Evolutionary conservation across 2,329 filamentous ascomycete species (phyloP).

Genomic region (Venturia aucupariae): DNA sequence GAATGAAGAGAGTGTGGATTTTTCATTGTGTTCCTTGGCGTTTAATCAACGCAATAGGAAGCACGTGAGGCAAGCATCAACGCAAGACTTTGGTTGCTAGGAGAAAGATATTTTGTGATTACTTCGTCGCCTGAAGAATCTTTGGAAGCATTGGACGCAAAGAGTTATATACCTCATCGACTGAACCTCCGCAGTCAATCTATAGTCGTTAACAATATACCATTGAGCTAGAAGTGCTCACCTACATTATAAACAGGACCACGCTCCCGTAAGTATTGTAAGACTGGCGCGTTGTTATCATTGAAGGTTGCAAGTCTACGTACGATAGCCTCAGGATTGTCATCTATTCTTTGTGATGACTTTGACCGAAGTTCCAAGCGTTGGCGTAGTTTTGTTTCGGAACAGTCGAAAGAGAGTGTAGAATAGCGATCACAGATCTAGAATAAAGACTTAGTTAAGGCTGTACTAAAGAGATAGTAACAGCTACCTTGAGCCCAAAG

Average conservation of each 20-base stretch:
- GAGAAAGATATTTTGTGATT: neutral
- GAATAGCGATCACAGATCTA: too few species aligned
- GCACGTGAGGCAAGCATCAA: conserved; percentile 7
- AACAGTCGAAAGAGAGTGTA: too few species aligned
- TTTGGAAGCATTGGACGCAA: conserved; percentile 2
- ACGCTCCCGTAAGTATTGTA: conserved; percentile 9
- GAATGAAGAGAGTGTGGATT: conserved; percentile 12
- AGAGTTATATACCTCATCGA: conserved; percentile 3
- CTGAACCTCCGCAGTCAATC: conserved; percentile 9
- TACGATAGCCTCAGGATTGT: too few species aligned
- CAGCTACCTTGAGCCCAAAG: conserved; percentile 12
- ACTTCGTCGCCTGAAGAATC: conserved; percentile 3
- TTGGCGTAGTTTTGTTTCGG: too few species aligned
- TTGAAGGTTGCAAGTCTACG: conserved; percentile 12
- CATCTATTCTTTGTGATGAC: too few species aligned
- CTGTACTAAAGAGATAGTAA: conserved; percentile 8
- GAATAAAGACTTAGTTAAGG: conserved; percentile 8
- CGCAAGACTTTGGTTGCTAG: conserved; percentile 8
- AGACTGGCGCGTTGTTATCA: conserved; percentile 8
- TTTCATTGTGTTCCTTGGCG: conserved; percentile 10
- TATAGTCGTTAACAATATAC: conserved; percentile 9
- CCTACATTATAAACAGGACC: conserved; percentile 10
- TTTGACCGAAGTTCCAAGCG: too few species aligned
- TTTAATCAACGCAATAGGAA: conserved; percentile 7
- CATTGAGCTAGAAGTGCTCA: conserved; percentile 10